Conservation (phyloP, 805 yeast genomes). For the Saturnispora saitoi region DNA sequence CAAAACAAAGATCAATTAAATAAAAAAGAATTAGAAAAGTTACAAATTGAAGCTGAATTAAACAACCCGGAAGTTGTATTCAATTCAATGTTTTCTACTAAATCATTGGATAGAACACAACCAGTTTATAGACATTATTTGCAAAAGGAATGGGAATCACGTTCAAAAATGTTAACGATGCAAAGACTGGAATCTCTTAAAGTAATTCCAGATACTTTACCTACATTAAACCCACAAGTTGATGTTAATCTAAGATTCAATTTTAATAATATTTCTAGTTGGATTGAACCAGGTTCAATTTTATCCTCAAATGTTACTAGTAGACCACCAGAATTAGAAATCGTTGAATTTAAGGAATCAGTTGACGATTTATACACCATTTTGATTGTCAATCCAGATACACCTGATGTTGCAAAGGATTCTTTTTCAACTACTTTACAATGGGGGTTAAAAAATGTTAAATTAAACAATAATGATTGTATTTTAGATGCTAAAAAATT, state of each 20-base stretch:
- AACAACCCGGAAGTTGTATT: conserved; percentile 80
- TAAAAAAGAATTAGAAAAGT: conserved; percentile 21
- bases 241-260: conserved; percentile 72
- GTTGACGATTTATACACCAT: conserved; percentile 60
- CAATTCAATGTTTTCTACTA: conserved; percentile 44
- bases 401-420: conserved; percentile 67
- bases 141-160: conserved; percentile 60
- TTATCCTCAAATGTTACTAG: conserved; percentile 67
- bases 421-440: conserved; percentile 62
- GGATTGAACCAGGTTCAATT: conserved; percentile 72
- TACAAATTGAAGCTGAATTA: conserved; percentile 54
- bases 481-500: conserved; percentile 40
- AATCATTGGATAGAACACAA: conserved; percentile 51
- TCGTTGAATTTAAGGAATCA: conserved; percentile 59
- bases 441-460: conserved; percentile 68
- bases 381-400: conserved; percentile 83
- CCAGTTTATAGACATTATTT: conserved; percentile 76
- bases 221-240: conserved; percentile 75
- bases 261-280: conserved; percentile 45
- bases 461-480: conserved; percentile 49
- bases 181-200: conserved; percentile 82
- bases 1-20: conserved; percentile 25
- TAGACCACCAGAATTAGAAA: conserved; percentile 67
- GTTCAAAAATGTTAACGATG: conserved; percentile 72
- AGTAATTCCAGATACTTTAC: conserved; percentile 89